Evolutionary conservation across 805 yeast species (phyloP), one percentile per base, ranked within the genome.

Genomic region (Grigorovia humatica): DNA sequence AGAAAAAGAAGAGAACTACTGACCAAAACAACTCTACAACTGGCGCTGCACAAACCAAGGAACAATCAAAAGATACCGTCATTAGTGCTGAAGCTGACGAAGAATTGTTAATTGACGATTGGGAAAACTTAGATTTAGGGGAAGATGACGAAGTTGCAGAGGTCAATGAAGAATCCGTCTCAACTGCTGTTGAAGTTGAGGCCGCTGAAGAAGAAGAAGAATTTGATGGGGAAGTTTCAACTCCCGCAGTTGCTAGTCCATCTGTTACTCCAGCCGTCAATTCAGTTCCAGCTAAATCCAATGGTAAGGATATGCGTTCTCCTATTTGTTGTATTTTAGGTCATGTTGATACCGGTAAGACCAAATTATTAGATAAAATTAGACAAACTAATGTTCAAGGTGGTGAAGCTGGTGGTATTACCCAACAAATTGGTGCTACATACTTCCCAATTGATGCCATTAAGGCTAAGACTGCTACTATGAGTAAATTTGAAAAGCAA

Each of bases 381-480:
- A 91, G 99, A 75, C 97, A 91, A 75, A 93, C 98, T 44, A 93
- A 93, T 66, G 99, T 93, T 55, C 99, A 93, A 76, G 99, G 97
- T 70, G 99, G 99, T 67, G 99, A 93, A 75, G 99, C 99, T 51
- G 99, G 99, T 76, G 99, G 99, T 76, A 93, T 93, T 70, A 93
- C 99, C 58, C 99, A 93, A 79, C 99, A 93, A 74, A 93, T 93
- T 67, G 99, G 99, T 81, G 99, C 99, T 52, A 93, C 99, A 20
- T 93, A 93, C 70, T 93, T 93, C 88, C 99, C 99, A 55, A 89
- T 93, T 59, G 95, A 85, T 32, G 89, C 97, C 44, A 88, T 93
- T 64, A 83, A 83, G 70, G 82, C 82, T 65, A 93, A 93, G 74
- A 93, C 98, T 29, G 85, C 81, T 46, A 95, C 85, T 48, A 91